Base-by-base conservation (phyloP, 345 rosid species). In the Aethionema arabicum region DNA sequence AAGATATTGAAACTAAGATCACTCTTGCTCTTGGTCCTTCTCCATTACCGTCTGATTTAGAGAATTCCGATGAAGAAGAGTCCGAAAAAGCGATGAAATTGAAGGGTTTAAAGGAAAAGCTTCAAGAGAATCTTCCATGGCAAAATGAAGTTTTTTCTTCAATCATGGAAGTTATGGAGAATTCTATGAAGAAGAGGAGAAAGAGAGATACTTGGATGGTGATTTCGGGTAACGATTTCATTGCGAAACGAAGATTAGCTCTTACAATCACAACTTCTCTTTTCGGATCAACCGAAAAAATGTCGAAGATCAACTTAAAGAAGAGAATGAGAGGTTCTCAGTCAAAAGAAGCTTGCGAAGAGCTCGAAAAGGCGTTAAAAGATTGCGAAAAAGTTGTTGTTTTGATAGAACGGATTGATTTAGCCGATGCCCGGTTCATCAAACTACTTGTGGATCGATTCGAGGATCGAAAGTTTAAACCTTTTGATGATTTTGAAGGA, bases 171-270 rank as follows among this genome's bases (percentile, higher is more conserved):
- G 76, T 74, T 53, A 52, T 91, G 73, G 57, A 44, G 8, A 57
- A 78, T 54, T 61, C 70, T 40, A 70, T 65, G 33, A 76, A 78
- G 15, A 57, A 48, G 10, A 57, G 49, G 40, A 51, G 35, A 27
- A 63, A 40, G 65, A 70, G 68, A 27, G 88, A 73, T 14, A 66
- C 66, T 21, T 86, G 95, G 95, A 32, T 91, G 14, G 69, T 88
- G 63, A 41, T 91, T 64, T 74, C 76, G 13, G 98, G 98, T 49
- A 79, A 84, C 29, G 98, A 91, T 77, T 66, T 68, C 0, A 32
- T 79, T 2, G 95, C 91, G 4, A 91, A 88, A 69, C 79, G 90
- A 70, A 83, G 95, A 77, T 65, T 91, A 68, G 91, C 90, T 11
- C 76, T 71, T 56, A 78, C 85, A 6, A 75, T 84, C 58, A 78